A percentile compares a stretch with the other conserved stretches of the same genome.
Evolutionary conservation across 2,329 filamentous ascomycete species (phyloP).

Genomic region (Talaromyces sp.): DNA sequence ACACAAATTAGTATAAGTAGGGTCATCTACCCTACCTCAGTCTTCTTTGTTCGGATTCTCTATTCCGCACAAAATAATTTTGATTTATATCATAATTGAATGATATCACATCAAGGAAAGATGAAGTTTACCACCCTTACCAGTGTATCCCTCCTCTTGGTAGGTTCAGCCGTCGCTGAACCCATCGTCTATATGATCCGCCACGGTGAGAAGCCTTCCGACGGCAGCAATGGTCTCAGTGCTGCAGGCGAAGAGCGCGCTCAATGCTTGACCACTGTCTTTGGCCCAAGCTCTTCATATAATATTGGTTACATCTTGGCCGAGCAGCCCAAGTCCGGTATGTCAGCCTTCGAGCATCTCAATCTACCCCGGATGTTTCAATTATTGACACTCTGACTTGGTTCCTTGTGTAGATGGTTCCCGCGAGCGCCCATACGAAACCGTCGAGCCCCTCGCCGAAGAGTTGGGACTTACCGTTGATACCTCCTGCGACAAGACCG

Average conservation of each 20-base stretch:
- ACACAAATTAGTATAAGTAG: background rate
- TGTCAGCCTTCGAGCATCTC: conserved; percentile 9
- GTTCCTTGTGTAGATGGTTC: conserved; percentile 43
- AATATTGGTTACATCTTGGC: conserved; percentile 60
- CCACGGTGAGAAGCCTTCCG: conserved; percentile 60
- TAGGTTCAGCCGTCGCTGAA: conserved; percentile 18
- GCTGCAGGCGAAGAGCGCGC: conserved; percentile 53
- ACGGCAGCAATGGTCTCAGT: conserved; percentile 50
- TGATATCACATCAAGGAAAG: background rate
- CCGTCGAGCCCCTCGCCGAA: conserved; percentile 54
- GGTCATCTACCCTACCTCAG: background rate
- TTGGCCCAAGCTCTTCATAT: conserved; percentile 51
- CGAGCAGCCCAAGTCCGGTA: conserved; percentile 48
- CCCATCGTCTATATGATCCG: conserved; percentile 62
- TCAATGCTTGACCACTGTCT: conserved; percentile 58
- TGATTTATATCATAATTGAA: too few relatives aligned
- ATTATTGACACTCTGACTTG: background rate
- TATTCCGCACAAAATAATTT: background rate
- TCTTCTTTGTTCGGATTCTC: background rate
- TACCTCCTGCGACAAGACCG: conserved; percentile 55
- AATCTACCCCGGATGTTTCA: too few relatives aligned
- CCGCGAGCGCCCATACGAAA: conserved; percentile 54
- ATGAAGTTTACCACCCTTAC: conserved; percentile 13
- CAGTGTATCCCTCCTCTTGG: conserved; percentile 1
- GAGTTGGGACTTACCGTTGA: conserved; percentile 57